These are phyloP conservation scores for Russula brevipes DNA, from an alignment of 768 basidiomycete genomes.

Conservation along the genomic window DNA sequence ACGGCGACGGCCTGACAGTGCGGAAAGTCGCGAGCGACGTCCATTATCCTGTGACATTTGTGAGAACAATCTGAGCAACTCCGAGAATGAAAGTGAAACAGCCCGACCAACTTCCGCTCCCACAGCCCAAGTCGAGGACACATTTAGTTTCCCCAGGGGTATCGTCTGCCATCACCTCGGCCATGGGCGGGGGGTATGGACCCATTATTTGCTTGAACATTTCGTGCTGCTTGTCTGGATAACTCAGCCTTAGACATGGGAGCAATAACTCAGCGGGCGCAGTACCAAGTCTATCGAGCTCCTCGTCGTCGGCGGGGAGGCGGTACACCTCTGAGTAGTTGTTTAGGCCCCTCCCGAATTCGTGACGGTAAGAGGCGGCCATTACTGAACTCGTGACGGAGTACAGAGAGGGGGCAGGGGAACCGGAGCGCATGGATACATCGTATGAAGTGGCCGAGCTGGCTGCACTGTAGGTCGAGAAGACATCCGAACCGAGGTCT, in stretches of 20 bases:
- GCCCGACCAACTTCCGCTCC: slow-evolving; percentile 68
- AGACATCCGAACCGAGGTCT: slow-evolving; percentile 41
- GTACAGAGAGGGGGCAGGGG: slow-evolving; percentile 63
- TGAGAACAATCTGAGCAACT: slow-evolving; percentile 6
- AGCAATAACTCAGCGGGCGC: background rate
- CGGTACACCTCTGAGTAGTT: slow-evolving; percentile 76
- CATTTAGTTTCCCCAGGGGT: slow-evolving; percentile 54
- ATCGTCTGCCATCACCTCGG: slow-evolving; percentile 55
- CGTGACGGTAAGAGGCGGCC: slow-evolving; percentile 53
- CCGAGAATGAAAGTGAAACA: background rate
- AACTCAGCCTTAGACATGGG: slow-evolving; percentile 7
- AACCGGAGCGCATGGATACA: slow-evolving; percentile 55
- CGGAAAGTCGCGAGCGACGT: slow-evolving; percentile 68
- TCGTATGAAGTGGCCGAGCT: slow-evolving; percentile 57
- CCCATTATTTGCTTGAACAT: slow-evolving; percentile 64
- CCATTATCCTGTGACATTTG: slow-evolving; percentile 55
- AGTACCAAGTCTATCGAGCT: slow-evolving; percentile 61
- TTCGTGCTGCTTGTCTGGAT: slow-evolving; percentile 58
- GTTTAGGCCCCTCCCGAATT: slow-evolving; percentile 67
- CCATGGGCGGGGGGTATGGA: slow-evolving; percentile 56
- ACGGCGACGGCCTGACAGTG: slow-evolving; percentile 64
- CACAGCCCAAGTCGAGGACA: slow-evolving; percentile 72
- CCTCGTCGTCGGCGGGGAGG: slow-evolving; percentile 75
- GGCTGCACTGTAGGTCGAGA: slow-evolving; percentile 40
- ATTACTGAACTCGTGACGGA: slow-evolving; percentile 63